Evolutionary conservation across 129 eudicot species (phyloP).

Genomic region (Pulicaria dysenterica): DNA sequence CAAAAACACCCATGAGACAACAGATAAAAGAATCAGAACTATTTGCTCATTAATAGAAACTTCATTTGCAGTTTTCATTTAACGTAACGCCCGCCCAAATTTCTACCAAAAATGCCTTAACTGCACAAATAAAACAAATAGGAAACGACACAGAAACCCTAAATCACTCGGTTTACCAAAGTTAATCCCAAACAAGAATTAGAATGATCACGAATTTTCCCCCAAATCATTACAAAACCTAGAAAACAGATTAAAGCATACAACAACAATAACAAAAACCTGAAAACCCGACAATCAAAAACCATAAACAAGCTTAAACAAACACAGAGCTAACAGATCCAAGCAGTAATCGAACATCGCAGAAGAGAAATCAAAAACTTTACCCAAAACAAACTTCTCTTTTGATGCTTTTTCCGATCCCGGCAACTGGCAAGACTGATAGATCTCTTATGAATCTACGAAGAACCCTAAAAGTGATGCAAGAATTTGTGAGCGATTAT

Average conservation of each 20-base stretch:
- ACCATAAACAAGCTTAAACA: conserved; percentile 6
- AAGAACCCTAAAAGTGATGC: not conserved
- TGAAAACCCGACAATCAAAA: not conserved
- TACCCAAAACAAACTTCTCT: not conserved
- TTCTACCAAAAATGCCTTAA: no score
- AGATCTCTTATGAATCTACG: conserved; percentile 20
- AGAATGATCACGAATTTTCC: not conserved
- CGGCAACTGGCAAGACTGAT: not conserved
- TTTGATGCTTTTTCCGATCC: not conserved
- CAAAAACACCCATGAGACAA: not conserved
- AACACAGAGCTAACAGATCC: conserved; percentile 11
- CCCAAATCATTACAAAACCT: conserved; percentile 19
- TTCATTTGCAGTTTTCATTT: not conserved
- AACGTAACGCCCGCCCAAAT: conserved; percentile 1
- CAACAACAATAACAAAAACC: not conserved
- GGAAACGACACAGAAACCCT: not conserved
- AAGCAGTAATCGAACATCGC: conserved; percentile 18
- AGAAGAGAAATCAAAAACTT: not conserved
- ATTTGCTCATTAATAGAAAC: not conserved
- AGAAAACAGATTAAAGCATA: not conserved
- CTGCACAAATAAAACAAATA: not conserved
- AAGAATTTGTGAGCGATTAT: conserved; percentile 1
- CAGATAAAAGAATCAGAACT: not conserved
- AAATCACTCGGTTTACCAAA: not conserved
- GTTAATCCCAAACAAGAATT: not conserved